A percentile compares a stretch with the other conserved stretches of the same genome.
phyloP scores from a whole-genome alignment of 2,329 filamentous ascomycete species.

The Taxawa tesnikishii region DNA sequence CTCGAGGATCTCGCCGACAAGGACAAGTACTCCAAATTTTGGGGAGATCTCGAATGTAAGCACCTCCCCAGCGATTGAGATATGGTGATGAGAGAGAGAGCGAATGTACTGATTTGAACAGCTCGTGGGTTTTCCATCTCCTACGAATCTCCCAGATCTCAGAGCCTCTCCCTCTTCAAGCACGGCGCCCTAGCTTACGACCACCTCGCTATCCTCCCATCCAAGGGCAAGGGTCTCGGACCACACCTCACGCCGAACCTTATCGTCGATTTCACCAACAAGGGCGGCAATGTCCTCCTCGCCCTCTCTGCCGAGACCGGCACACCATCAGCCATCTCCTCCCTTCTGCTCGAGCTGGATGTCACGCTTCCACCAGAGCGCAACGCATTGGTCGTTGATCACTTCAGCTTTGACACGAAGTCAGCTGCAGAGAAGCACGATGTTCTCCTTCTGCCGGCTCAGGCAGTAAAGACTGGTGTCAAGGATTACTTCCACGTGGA shows the following conservation, averaged over 20 bases:
- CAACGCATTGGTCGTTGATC: conserved; percentile 76
- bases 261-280: conserved; percentile 84
- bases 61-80: conserved; percentile 6
- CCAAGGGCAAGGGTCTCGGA: conserved; percentile 85
- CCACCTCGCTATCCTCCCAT: conserved; percentile 78
- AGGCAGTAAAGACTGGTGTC: conserved; percentile 51
- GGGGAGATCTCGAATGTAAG: conserved; percentile 59
- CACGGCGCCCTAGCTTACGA: conserved; percentile 84
- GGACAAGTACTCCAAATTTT: conserved; percentile 70
- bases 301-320: conserved; percentile 62
- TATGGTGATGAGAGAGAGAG: conserved; percentile 2
- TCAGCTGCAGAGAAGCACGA: conserved; percentile 77
- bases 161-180: conserved; percentile 64
- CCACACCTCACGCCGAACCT: conserved; percentile 75
- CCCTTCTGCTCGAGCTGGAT: conserved; percentile 77
- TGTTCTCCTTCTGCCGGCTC: conserved; percentile 67
- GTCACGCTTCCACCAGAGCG: conserved; percentile 79
- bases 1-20: conserved; percentile 74
- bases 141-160: conserved; percentile 74
- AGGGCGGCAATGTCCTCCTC: conserved; percentile 80
- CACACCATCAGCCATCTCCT: conserved; percentile 60
- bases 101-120: conserved; percentile 24
- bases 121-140: conserved; percentile 71
- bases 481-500: conserved; percentile 66
- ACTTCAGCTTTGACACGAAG: conserved; percentile 80